Conservation (phyloP, 306 rosid species). For the Argentina anserina region DNA sequence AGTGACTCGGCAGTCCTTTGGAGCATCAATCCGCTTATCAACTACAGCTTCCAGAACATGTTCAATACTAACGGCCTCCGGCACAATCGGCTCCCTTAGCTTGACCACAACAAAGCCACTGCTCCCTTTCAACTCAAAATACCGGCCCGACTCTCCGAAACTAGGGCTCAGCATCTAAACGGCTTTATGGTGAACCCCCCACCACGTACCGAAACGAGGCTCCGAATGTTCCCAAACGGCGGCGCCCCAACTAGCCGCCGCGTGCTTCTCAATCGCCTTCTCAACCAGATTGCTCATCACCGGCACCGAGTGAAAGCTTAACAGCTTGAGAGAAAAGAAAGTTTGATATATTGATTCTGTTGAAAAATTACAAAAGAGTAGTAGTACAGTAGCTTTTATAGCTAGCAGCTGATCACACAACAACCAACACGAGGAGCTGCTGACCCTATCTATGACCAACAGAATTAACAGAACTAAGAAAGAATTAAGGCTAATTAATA, state of each 20-base stretch:
- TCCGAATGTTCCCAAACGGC: slow-evolving; percentile 65
- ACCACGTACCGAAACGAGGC: slow-evolving; percentile 17
- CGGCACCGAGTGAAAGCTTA: too few relatives aligned
- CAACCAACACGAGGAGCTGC: too few relatives aligned
- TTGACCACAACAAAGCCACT: slow-evolving; percentile 73
- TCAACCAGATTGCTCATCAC: slow-evolving; percentile 54
- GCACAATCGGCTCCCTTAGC: slow-evolving; percentile 61
- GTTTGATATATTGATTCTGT: too few relatives aligned
- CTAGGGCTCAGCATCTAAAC: slow-evolving; percentile 79
- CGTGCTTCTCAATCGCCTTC: slow-evolving; percentile 74
- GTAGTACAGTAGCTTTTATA: too few relatives aligned
- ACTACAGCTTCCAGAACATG: slow-evolving; percentile 78
- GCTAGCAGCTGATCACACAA: too few relatives aligned
- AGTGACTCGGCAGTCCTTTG: background rate
- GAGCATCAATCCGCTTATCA: background rate
- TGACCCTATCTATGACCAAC: too few relatives aligned
- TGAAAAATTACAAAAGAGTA: too few relatives aligned
- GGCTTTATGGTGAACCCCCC: slow-evolving; percentile 48
- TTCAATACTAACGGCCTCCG: slow-evolving; percentile 84
- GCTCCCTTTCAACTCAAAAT: slow-evolving; percentile 76
- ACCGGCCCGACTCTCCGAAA: slow-evolving; percentile 86
- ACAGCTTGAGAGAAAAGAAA: too few relatives aligned
- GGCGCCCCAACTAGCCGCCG: slow-evolving; percentile 57
- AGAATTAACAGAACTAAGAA: too few relatives aligned
- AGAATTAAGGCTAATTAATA: too few relatives aligned